Base-by-base conservation (phyloP, 1,284 basidiomycete genomes). In the Tremellales sp. region DNA sequence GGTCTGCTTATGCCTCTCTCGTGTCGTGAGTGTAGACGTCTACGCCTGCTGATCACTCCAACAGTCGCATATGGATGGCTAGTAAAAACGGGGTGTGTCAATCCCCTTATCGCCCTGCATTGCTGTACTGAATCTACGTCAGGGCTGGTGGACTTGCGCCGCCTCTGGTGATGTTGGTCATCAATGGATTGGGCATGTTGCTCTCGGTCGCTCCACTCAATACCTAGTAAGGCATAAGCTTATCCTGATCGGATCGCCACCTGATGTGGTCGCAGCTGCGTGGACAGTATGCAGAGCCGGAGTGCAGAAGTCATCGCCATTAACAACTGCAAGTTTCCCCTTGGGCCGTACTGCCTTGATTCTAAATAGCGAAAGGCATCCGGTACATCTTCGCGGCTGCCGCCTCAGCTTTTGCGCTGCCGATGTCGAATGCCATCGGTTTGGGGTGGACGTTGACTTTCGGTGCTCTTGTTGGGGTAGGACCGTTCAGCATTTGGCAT, bases 391-490 rank as follows among this genome's bases (percentile, higher is more conserved):
- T 54, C 47, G 22, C 55, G 76, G 80, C 54, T 67, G 74, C 13
- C 41, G 78, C 58, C 71, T 80, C 54, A 66, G 76, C 37, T 36
- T 52, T 68, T 13, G 73, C 79, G 26, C 61, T 83, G 3, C 81
- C 83, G 0, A 64, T 78, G 33, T 73, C 83, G 45, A 67, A 82
- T 24, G 58, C 54, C 0, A 76, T 83, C 25, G 81, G 82, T 7
- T 74, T 82, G 13, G 76, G 76, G 0, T 69, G 69, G 47, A 82
- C 82, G 0, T 76, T 81, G 62, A 74, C 73, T 0, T 57, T 80
- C 12, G 67, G 76, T 0, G 77, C 78, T 0, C 38, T 69, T 4
- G 45, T 80, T 6, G 72, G 46, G n/a, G 58, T 66, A 35, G 43
- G 63, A 61, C 24, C 21, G 25, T 14, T 26, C 13, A 13, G 22